Evolutionary conservation across 129 eudicot species (phyloP), one percentile per base, ranked within the genome.

Genomic region (Tagetes erecta): DNA sequence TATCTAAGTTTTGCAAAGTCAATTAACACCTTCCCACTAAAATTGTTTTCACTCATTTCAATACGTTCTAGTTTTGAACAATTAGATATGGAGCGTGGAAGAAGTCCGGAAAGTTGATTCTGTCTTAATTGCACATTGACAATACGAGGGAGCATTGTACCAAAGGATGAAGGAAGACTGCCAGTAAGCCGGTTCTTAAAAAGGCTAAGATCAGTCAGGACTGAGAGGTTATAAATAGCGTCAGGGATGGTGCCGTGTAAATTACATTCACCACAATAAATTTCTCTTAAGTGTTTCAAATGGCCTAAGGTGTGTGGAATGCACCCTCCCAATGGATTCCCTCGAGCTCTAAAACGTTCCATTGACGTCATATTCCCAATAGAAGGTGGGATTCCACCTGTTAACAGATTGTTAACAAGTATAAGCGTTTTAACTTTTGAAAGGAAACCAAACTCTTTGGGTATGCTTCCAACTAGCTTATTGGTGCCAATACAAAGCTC

Each of bases 11-110:
- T 8, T 27, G 13, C 33, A 47, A 80, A 80, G 39, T 73, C 34
- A 3, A 68, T 5, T 0, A 34, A 0, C 12, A 74, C 5, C 72
- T 74, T 83, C 38, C 83, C 83, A 13, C 49, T 68, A 36, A 83
- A 69, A 30, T 36, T 41, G 36, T 83, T 83, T 1, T 0, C 0
- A 6, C 0, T 1, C 5, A 83, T 0, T 5, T 52, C 49, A 40
- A 76, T 41, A 0, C 2, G 0, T 11, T 0, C 4, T 30, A 76
- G 7, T 8, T 45, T 52, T 45, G 74, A 67, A 27, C 74, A 59
- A n/a, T 76, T 76, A 35, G 80, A 53, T 67, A 76, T 66, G 3
- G 75, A 53, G 8, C 31, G 66, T 47, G 80, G 73, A 76, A 65
- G 6, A 51, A 42, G 33, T 27, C 80, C 79, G 27, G 4, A 2